Conservation (phyloP, 192 early-diverging fungal genomes). For the Globomyces pollinis-pini region DNA sequence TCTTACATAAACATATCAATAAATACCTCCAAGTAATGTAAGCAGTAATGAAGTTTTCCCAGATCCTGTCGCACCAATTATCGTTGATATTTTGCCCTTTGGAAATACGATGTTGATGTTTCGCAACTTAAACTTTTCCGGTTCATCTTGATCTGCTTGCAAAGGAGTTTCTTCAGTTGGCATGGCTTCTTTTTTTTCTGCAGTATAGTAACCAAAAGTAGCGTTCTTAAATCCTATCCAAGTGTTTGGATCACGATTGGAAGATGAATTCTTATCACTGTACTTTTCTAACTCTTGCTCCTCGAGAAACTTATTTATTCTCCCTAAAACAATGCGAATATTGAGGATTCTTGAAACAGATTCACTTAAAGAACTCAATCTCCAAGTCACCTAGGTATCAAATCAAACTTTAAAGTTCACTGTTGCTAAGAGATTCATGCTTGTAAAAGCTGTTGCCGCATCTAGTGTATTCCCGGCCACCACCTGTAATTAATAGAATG, state of each 20-base stretch:
- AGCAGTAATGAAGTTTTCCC: constrained; percentile 70
- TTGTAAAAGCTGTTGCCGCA: constrained; percentile 31
- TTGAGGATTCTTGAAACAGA: constrained; percentile 12
- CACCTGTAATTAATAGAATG: too few species aligned
- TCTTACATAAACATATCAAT: background rate
- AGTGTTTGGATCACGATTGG: background rate
- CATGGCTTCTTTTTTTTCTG: background rate
- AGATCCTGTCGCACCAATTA: constrained; percentile 73
- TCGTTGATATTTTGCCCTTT: constrained; percentile 61
- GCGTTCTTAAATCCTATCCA: constrained; percentile 8
- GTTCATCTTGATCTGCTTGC: background rate
- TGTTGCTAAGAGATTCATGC: constrained; percentile 18
- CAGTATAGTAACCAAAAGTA: background rate
- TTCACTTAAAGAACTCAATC: background rate
- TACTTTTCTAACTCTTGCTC: constrained; percentile 31
- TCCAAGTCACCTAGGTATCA: too few species aligned
- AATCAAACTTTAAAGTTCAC: too few species aligned
- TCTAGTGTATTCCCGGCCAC: constrained; percentile 20
- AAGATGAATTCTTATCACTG: background rate
- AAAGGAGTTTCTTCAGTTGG: constrained; percentile 3
- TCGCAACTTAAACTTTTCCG: constrained; percentile 40
- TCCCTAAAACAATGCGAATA: constrained; percentile 21
- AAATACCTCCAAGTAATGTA: constrained; percentile 57
- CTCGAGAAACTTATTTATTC: constrained; percentile 26
- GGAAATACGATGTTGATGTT: constrained; percentile 67